These are phyloP conservation scores for Lactarius akahatsu DNA, from an alignment of 768 basidiomycete species.

Conservation along the genomic window DNA sequence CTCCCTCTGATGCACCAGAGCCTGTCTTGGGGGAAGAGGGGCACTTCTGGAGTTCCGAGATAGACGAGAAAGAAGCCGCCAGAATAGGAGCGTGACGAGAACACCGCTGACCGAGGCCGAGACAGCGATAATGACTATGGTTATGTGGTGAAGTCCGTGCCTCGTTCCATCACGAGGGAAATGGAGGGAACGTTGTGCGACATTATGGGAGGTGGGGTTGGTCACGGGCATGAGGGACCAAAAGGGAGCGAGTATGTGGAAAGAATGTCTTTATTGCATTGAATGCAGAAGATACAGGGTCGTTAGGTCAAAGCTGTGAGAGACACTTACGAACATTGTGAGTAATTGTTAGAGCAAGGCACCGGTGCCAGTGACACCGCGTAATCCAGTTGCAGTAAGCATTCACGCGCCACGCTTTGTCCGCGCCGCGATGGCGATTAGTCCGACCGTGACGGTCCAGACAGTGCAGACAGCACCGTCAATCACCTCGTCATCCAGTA, in stretches of 20 bases:
- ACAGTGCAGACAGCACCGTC: slow-evolving; percentile 19
- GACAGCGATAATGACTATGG: slow-evolving; percentile 52
- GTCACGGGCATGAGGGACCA: background rate
- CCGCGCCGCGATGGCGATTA: slow-evolving; percentile 10
- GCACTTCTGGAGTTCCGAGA: slow-evolving; percentile 36
- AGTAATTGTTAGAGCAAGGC: background rate
- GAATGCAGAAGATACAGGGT: background rate
- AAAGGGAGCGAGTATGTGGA: slow-evolving; percentile 10
- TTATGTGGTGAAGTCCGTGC: slow-evolving; percentile 32
- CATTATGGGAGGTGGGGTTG: background rate
- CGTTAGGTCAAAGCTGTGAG: background rate
- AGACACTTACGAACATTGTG: background rate
- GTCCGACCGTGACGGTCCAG: background rate
- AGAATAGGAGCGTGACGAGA: slow-evolving; percentile 40
- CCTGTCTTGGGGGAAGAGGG: slow-evolving; percentile 65
- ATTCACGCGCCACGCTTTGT: background rate
- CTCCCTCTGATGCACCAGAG: slow-evolving; percentile 61
- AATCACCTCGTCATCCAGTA: slow-evolving; percentile 26
- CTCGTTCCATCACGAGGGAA: slow-evolving; percentile 8
- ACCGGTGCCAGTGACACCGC: background rate
- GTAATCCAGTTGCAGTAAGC: background rate
- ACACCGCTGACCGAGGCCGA: slow-evolving; percentile 44
- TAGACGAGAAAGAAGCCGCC: slow-evolving; percentile 40
- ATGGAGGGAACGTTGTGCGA: slow-evolving; percentile 1
- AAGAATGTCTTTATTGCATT: slow-evolving; percentile 14